Base-by-base conservation (phyloP, 2,329 filamentous ascomycete species). In the Fusarium mundagurra region DNA sequence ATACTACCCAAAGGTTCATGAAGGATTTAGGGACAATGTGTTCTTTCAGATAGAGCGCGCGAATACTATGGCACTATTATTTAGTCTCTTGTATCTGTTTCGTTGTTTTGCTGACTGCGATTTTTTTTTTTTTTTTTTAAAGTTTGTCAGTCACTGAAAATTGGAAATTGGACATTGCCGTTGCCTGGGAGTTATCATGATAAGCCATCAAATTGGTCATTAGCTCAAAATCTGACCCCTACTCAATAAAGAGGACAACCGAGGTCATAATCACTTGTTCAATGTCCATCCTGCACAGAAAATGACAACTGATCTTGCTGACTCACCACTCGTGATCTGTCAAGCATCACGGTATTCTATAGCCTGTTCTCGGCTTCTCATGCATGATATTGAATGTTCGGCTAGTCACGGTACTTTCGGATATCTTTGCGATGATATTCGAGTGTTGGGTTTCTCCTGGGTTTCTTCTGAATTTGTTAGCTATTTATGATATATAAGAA, bases 321-420 rank as follows among this genome's bases (percentile, higher is more conserved):
- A 53, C 38, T 58, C 38, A 38, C 57, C 33, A 34, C 41, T 34
- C 36, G 44, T 20, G 39, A 41, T 39, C 27, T 50, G 14, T 36
- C 18, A 44, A 44, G 34, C 22, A 41, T 38, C 41, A 22, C 43
- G 36, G 47, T 24, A 57, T 39, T 60, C 31, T 16, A 50, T 67
- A 53, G 48, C 34, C 34, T 64, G 47, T 53, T 55, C 65, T 76
- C 75, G 75, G 75, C 67, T 76, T 68, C 36, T 68, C 47, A 45
- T 62, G 47, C 34, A 41, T 34, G 36, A 34, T 69, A 55, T 27
- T 44, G 27, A 43, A 29, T 68, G 22, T 61, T 69, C 65, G 66
- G 62, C 44, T 59, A 70, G 24, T 71, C 74, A 69, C 75, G 77
- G 38, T 78, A 78, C 64, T 73, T 67, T 78, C 77, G 77, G 45